Percentiles rank a stretch among this genome's conserved stretches.
Evolutionary conservation across 441 rosid species (phyloP).

Genomic region (Euphorbia celastroides): DNA sequence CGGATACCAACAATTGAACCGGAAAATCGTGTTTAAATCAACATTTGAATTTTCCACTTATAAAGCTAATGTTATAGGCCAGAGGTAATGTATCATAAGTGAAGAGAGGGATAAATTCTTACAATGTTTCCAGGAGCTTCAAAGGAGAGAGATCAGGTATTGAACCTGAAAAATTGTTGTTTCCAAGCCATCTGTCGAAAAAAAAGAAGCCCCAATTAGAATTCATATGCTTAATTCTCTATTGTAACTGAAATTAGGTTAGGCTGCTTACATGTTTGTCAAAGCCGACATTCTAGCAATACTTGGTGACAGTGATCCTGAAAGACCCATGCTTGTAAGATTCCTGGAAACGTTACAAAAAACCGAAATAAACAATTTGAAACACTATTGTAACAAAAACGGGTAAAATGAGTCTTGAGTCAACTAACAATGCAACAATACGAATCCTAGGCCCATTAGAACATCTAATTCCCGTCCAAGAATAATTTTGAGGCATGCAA

Average conservation of each 20-base stretch:
- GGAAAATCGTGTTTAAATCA: slow-evolving; percentile 2
- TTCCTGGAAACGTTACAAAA: slow-evolving; percentile 41
- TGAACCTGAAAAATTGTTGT: slow-evolving; percentile 57
- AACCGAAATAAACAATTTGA: slow-evolving; percentile 8
- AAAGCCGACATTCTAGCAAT: slow-evolving; percentile 65
- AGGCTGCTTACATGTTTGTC: slow-evolving; percentile 53
- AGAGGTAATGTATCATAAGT: slow-evolving; percentile 9
- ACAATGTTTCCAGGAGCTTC: slow-evolving; percentile 55
- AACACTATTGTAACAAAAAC: slow-evolving; percentile 12
- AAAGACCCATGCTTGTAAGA: slow-evolving; percentile 61
- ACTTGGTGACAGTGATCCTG: slow-evolving; percentile 58
- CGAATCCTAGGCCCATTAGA: slow-evolving; percentile 58
- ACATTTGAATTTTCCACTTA: background rate
- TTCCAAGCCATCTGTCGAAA: slow-evolving; percentile 65
- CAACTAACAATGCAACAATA: slow-evolving; percentile 62
- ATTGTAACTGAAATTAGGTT: slow-evolving; percentile 9
- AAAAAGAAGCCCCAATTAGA: slow-evolving; percentile 17
- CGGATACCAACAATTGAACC: background rate
- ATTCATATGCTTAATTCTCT: background rate
- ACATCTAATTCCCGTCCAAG: slow-evolving; percentile 83
- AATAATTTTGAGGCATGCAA: slow-evolving; percentile 58
- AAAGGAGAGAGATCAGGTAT: slow-evolving; percentile 67
- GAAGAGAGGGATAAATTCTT: slow-evolving; percentile 22
- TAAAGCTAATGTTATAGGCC: background rate
- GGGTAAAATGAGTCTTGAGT: slow-evolving; percentile 3